phyloP scores from a whole-genome alignment of 495 filamentous ascomycete species.

The Penicillium goetzii region DNA sequence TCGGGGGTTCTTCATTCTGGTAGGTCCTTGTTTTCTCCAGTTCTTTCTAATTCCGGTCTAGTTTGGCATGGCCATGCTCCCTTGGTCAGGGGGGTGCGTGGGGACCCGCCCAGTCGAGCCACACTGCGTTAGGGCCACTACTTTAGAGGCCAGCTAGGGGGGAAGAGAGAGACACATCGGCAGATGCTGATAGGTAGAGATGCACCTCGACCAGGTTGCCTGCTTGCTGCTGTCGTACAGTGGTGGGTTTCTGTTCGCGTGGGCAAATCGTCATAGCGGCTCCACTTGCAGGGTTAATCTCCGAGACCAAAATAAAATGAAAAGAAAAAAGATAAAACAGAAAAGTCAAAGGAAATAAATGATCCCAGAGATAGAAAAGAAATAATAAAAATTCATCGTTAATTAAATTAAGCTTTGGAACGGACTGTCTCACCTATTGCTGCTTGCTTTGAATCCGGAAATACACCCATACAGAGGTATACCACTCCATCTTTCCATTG shows the following conservation, averaged over 20 bases:
- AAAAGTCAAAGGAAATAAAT: neutral
- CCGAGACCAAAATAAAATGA: conserved; percentile 21
- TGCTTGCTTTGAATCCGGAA: conserved; percentile 17
- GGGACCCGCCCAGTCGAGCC: neutral
- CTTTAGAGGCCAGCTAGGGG: no score
- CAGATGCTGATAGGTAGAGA: neutral
- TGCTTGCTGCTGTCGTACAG: conserved; percentile 7
- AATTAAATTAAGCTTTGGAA: conserved; percentile 50
- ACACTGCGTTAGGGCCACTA: neutral
- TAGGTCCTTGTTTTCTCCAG: neutral
- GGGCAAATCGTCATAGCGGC: conserved; percentile 30
- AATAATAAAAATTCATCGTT: conserved; percentile 4
- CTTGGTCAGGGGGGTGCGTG: neutral
- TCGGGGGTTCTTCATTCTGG: neutral
- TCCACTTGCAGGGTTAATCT: conserved; percentile 36
- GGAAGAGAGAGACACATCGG: conserved; percentile 10
- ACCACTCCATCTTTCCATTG: neutral
- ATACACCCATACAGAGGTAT: conserved; percentile 1
- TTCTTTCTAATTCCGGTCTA: neutral
- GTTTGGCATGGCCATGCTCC: neutral
- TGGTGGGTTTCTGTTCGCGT: conserved; percentile 23
- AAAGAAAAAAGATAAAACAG: conserved; percentile 14
- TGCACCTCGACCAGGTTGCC: conserved; percentile 1
- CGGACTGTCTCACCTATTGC: conserved; percentile 36
- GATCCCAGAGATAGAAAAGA: neutral